Evolutionary conservation across 495 filamentous ascomycete genomes (phyloP), one percentile per base, ranked within the genome.

Genomic region (Niebla homalea): DNA sequence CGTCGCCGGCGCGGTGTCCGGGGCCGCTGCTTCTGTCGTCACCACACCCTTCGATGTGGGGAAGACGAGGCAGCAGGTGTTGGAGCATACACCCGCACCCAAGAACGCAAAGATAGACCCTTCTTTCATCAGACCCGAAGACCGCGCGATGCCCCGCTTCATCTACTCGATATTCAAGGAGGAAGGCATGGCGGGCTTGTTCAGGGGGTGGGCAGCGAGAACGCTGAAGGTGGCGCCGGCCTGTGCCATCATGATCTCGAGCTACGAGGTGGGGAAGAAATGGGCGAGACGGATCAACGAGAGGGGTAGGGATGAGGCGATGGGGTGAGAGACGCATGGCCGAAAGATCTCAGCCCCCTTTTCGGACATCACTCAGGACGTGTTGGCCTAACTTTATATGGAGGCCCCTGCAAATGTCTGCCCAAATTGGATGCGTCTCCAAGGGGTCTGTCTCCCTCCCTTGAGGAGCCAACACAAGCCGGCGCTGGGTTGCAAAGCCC

Each of bases 201-300:
- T 89, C 74, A 85, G 74, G 50, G 92, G 93, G 12, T 94, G 87
- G 84, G 82, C 83, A 16, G 87, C 92, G 0, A 72, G 92, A 35
- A 94, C 87, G 54, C 67, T 98, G 41, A 97, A 97, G 59, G 89
- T 97, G 5, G 89, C 92, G 11, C 92, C 92, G 1, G 88, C 89
- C 14, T 97, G 92, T 66, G 92, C 93, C n/a, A 96, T 98, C 59
- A 98, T 98, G 92, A 98, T 98, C 54, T 94, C 87, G 50, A 93
- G 80, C 49, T 98, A 97, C 58, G 92, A 98, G 66, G 74, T 97
- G 20, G 89, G 93, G 11, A 98, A 98, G 76, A 83, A 82, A 62
- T 83, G 83, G 64, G 90, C 92, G 6, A 69, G 77, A 50, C 76
- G 77, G 19, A 80, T 86, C 48, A 96, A 98, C 58, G 83, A 90